Evolutionary conservation across 163 green algal genomes (phyloP).

Genomic region (Scenedesmus sp.): DNA sequence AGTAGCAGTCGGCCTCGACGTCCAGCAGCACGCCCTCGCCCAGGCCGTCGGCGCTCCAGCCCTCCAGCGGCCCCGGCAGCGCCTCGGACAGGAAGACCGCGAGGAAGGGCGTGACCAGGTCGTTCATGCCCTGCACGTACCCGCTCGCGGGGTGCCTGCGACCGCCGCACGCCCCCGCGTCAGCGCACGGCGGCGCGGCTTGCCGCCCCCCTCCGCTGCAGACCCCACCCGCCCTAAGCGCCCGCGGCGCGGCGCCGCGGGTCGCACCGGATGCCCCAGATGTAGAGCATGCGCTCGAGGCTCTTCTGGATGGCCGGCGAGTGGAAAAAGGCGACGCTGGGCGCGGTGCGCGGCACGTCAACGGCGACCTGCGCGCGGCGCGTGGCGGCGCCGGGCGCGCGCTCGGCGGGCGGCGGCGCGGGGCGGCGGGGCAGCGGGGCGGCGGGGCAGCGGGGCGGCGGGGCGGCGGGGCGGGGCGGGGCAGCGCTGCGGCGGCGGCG

Average conservation of each 20-base stretch:
- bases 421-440: too few relatives aligned
- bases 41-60: slow-evolving; percentile 63
- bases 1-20: slow-evolving; percentile 98
- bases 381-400: too few relatives aligned
- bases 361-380: slow-evolving; percentile 79
- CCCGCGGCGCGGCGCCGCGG: neutral
- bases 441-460: too few relatives aligned
- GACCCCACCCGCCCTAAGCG: too few relatives aligned
- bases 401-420: too few relatives aligned
- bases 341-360: slow-evolving; percentile 94
- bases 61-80: slow-evolving; percentile 64
- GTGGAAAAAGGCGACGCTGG: slow-evolving; percentile 91
- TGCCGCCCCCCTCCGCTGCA: too few relatives aligned
- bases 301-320: slow-evolving; percentile 83
- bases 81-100: slow-evolving; percentile 89
- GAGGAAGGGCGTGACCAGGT: slow-evolving; percentile 97
- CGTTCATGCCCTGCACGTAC: slow-evolving; percentile 98
- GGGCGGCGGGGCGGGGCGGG: too few relatives aligned
- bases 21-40: slow-evolving; percentile 63
- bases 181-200: too few relatives aligned
- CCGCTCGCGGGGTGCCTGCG: slow-evolving; percentile 89
- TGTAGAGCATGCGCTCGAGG: slow-evolving; percentile 94
- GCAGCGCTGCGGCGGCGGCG: neutral
- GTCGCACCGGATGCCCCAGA: slow-evolving; percentile 88
- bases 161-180: neutral